Evolutionary conservation across 148 eudicot species (phyloP).

Genomic region (Arbutus unedo): DNA sequence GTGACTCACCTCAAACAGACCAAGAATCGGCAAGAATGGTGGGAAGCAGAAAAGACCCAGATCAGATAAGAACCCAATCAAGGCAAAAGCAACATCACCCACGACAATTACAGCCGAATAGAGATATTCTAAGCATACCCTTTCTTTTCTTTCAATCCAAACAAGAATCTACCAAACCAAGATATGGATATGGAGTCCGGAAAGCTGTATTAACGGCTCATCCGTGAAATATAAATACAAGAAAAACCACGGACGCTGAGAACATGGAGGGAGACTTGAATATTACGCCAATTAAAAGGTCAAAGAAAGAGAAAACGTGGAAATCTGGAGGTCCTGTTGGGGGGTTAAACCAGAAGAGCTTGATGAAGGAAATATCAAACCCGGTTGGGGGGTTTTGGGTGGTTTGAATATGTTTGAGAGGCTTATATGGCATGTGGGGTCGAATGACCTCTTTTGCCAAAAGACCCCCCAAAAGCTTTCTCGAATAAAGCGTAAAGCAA

Average conservation of each 20-base stretch:
- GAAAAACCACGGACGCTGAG: not conserved
- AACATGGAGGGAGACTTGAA: not conserved
- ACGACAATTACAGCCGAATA: conserved; percentile 9
- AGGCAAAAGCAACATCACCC: conserved; percentile 20
- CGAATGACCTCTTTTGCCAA: conserved; percentile 10
- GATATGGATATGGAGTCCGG: not conserved
- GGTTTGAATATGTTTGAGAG: conserved; percentile 7
- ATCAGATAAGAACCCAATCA: conserved; percentile 18
- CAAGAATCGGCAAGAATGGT: conserved; percentile 29
- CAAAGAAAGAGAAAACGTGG: conserved; percentile 23
- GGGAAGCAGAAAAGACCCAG: conserved; percentile 15
- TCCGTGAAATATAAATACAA: not conserved
- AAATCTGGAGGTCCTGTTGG: conserved; percentile 6
- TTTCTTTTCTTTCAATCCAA: conserved; percentile 21
- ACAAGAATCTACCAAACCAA: conserved; percentile 20
- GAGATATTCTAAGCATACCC: conserved; percentile 13
- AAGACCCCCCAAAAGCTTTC: conserved; percentile 14
- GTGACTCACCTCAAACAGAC: conserved; percentile 28
- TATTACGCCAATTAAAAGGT: conserved; percentile 24
- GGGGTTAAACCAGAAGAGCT: conserved; percentile 19
- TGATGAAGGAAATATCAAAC: conserved; percentile 27
- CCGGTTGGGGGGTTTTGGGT: conserved; percentile 2
- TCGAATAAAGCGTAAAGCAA: conserved; percentile 15
- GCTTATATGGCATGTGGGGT: conserved; percentile 13
- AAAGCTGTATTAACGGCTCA: not conserved